These are phyloP conservation scores for Pleurostoma richardsiae DNA, from an alignment of 2,329 filamentous ascomycete species.

Conservation along the genomic window DNA sequence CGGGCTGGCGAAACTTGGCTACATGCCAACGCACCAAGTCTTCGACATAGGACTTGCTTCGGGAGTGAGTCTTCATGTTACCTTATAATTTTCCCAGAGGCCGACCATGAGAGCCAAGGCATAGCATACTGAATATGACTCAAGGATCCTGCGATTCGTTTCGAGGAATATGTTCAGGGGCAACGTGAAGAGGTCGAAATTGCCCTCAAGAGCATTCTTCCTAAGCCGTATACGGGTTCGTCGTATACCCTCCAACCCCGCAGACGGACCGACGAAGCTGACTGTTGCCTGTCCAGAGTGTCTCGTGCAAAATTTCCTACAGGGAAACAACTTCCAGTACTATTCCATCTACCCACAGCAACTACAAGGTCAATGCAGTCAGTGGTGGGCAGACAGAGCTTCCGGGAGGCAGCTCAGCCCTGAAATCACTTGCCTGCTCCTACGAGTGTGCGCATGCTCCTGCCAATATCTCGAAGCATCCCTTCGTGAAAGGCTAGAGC, in stretches of 20 bases:
- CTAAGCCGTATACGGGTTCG: slow-evolving; percentile 30
- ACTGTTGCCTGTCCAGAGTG: slow-evolving; percentile 25
- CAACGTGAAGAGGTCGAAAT: slow-evolving; percentile 23
- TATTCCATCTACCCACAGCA: slow-evolving; percentile 38
- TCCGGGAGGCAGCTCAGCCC: slow-evolving; percentile 26
- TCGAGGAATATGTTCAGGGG: background rate
- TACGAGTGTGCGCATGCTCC: slow-evolving; percentile 39
- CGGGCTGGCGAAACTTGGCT: slow-evolving; percentile 8
- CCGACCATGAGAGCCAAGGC: too few species aligned
- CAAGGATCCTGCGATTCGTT: background rate
- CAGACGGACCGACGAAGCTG: background rate
- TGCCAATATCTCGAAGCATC: slow-evolving; percentile 32
- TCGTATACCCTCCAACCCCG: background rate
- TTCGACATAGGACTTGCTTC: background rate
- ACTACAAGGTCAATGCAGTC: slow-evolving; percentile 35
- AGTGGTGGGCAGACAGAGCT: slow-evolving; percentile 36
- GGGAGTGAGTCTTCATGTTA: background rate
- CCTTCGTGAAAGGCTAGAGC: slow-evolving; percentile 33
- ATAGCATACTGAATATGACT: background rate
- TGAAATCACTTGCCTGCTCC: slow-evolving; percentile 39
- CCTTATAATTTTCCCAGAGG: too few species aligned
- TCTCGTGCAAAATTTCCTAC: slow-evolving; percentile 39
- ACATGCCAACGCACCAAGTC: slow-evolving; percentile 9
- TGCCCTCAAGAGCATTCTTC: slow-evolving; percentile 22
- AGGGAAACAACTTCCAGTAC: slow-evolving; percentile 38